Evolutionary conservation across 164 flowering plant species (phyloP), one percentile per base, ranked within the genome.

Genomic region (Magnolia sinica): DNA sequence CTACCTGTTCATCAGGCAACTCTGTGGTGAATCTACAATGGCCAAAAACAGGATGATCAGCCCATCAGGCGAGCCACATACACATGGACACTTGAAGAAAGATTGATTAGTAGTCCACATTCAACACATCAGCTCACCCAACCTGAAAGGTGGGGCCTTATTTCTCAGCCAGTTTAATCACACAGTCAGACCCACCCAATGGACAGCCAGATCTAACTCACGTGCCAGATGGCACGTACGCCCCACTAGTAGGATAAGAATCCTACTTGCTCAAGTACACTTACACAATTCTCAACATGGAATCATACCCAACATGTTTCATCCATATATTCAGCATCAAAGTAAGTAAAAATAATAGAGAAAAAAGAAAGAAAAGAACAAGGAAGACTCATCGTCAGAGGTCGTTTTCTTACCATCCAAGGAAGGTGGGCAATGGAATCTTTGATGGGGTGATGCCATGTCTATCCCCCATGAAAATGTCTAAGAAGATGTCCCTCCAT

Each of bases 291-390:
- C 13, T 55, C 61, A 55, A 73, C 65, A 64, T 7, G 55, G 61
- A 78, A 67, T 68, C 59, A 59, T n/a, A 68, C 61, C 64, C 71
- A 50, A 75, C 64, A 67, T 50, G 64, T 68, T 75, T 13, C 18
- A 68, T 4, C 72, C 24, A 55, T 11, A 31, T 63, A 14, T 10
- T 64, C 7, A 65, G 59, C 58, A 23, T 66, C 61, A 65, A 18
- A 37, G 29, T 2, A 20, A n/a, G 4, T 45, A 24, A 2, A 8
- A 31, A 68, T 24, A 16, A 50, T 50, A 31, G 16, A 68, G 1
- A 31, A 74, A 50, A 64, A 52, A 67, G 45, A 24, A 68, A 22
- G 31, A 24, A 49, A 31, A 6, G n/a, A 66, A 13, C 24, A 51
- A 22, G 31, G 16, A 23, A 50, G 58, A 45, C 14, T 10, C 29